Evolutionary conservation across 2,329 filamentous ascomycete genomes (phyloP), one percentile per base, ranked within the genome.

Genomic region (Aspergillus niger): DNA sequence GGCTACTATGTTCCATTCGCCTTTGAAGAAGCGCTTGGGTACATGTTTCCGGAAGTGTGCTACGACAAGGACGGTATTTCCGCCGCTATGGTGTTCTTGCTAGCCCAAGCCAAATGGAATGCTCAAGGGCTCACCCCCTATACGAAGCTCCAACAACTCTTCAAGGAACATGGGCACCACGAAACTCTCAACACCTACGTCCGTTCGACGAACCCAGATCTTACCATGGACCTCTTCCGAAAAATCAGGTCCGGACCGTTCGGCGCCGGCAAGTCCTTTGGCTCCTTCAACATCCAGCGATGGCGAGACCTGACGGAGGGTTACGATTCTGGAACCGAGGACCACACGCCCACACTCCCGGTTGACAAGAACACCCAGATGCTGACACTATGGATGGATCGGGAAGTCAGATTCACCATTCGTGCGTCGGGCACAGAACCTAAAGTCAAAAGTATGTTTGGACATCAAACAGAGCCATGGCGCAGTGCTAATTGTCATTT

Each of bases 21-120:
- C 1, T 89, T 85, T 65, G 86, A 89, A 72, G 86, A 89, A 73
- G 86, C 86, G 7, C 81, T 89, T 22, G 86, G 86, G 1, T 89
- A 87, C 71, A 89, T 89, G 86, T 86, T 89, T 57, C 80, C 86
- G 0, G 74, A 80, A 7, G 82, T 88, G 1, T 85, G 85, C 41
- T 83, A 85, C 65, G 86, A 89, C 72, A 89, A 89, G 67, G 86
- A 89, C 70, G 86, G 85, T 3, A 82, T 89, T 58, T 81, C 84
- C 5, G 85, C 86, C 2, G 84, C 86, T 3, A 80, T 82, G 10
- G 77, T 87, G 15, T 89, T 89, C 69, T 73, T 89, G 5, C 80
- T 80, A 11, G 85, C 84, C 1, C 79, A 81, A 59, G 79, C 80
- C 17, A 74, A 79, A 58, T 88, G 85, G 69, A 75, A 72, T 20